Base-by-base conservation (phyloP, 495 filamentous ascomycete species). In the Penicillium canescens region DNA sequence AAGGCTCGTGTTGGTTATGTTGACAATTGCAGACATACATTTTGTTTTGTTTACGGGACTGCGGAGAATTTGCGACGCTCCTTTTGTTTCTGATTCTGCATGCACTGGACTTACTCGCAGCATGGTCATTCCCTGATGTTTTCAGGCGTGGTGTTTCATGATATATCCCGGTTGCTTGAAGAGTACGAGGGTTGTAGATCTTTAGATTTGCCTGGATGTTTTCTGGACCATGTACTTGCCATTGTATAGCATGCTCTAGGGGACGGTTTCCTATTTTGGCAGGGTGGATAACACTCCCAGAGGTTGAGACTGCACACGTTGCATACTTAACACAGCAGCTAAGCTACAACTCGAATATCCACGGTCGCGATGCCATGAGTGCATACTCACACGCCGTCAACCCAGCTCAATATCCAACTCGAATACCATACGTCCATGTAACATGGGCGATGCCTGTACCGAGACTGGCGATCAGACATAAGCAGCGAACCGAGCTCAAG, bases 81-180 rank as follows among this genome's bases (percentile, higher is more conserved):
- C 7, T 18, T 10, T 8, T 0, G 28, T 31, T 31, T 31, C 28
- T 31, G 28, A 10, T 31, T 31, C 28, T 31, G 13, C 31, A 33
- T 26, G 21, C 42, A 8, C 2, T 41, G 36, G 28, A 5, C 16
- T 3, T 18, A 11, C 24, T 42, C 16, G 35, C 14, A 36, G 21
- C 49, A 43, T 16, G 49, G 49, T 43, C 9, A 1, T 43, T 9
- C 40, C 39, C 28, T 42, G 48, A 12, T 31, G 10, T 12, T 4
- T 18, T 4, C 4, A 20, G 38, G 7, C 6, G 24, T 23, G 28
- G 23, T 33, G 47, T 42, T 51, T 51, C 48, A 42, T 21, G 16
- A 42, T 51, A 40, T 49, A 51, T 31, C 38, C 48, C 18, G 28
- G 48, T 42, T n/a, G 37, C n/a, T 34, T 50, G 3, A 23, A 28